phyloP scores from a whole-genome alignment of 306 rosid species.

The Styphnolobium japonicum region DNA sequence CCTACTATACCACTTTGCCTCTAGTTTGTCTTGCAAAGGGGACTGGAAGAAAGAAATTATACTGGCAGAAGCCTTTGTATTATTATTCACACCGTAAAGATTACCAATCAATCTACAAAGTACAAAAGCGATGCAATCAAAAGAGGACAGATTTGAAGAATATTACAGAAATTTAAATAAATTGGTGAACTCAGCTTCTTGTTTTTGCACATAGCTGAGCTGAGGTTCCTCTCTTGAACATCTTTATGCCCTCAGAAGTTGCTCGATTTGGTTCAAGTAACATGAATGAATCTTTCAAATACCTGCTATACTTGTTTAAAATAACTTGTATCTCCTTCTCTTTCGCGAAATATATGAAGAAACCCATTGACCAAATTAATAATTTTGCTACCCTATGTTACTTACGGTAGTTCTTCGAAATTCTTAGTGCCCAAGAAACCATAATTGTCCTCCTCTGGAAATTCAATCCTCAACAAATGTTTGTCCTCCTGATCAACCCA shows the following conservation, averaged over 20 bases:
- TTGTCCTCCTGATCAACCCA: slow-evolving; percentile 29
- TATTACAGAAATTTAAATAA: neutral
- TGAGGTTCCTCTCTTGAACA: slow-evolving; percentile 3
- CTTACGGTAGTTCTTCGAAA: slow-evolving; percentile 42
- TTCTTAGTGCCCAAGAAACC: slow-evolving; percentile 31
- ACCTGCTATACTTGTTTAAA: neutral
- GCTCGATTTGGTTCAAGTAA: slow-evolving; percentile 29
- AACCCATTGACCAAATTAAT: neutral
- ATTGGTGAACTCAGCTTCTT: slow-evolving; percentile 18
- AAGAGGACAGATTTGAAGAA: slow-evolving; percentile 8
- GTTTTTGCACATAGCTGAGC: slow-evolving; percentile 24
- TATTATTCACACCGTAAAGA: slow-evolving; percentile 27
- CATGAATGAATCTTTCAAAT: slow-evolving; percentile 26
- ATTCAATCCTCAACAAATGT: slow-evolving; percentile 23
- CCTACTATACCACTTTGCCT: neutral
- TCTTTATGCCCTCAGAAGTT: neutral
- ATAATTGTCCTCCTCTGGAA: slow-evolving; percentile 29
- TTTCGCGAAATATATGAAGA: neutral
- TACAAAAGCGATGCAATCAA: slow-evolving; percentile 8
- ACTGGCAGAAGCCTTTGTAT: neutral
- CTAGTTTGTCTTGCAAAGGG: neutral
- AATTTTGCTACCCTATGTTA: neutral
- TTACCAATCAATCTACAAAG: slow-evolving; percentile 29
- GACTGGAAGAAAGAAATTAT: neutral
- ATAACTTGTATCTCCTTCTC: slow-evolving; percentile 5